These are phyloP conservation scores for Rhodotorula sp. DNA, from an alignment of 1,284 basidiomycete species.

Conservation along the genomic window DNA sequence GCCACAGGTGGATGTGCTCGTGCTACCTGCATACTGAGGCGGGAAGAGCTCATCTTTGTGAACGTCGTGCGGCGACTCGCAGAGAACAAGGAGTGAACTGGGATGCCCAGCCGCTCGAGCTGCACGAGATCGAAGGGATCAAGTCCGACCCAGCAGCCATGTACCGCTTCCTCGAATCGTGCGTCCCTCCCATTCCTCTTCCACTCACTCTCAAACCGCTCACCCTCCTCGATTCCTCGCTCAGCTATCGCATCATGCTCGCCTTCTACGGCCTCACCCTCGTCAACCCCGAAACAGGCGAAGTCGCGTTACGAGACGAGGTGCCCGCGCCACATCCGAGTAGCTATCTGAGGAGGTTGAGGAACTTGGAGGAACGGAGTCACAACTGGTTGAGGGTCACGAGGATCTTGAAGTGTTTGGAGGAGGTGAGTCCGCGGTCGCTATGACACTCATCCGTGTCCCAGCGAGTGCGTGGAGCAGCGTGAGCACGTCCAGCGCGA, in stretches of 20 bases:
- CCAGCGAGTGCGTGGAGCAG: not conserved
- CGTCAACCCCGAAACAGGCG: conserved; percentile 20
- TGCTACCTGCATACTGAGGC: not conserved
- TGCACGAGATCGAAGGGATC: conserved; percentile 21
- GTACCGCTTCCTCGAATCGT: conserved; percentile 20
- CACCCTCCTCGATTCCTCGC: not conserved
- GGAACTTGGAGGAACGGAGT: conserved; percentile 16
- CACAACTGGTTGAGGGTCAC: conserved; percentile 39
- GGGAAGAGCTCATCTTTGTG: not conserved
- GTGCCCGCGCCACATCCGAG: conserved; percentile 1
- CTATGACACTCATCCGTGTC: too few relatives aligned
- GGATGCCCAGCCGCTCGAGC: conserved; percentile 26
- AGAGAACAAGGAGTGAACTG: conserved; percentile 37
- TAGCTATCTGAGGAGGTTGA: conserved; percentile 17
- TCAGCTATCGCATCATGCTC: conserved; percentile 36
- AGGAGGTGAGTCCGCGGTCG: conserved; percentile 14
- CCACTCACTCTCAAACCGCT: not conserved
- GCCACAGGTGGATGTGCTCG: not conserved
- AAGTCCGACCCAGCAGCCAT: conserved; percentile 12
- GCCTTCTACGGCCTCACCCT: conserved; percentile 37
- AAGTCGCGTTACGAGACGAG: conserved; percentile 13
- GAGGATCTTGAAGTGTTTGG: conserved; percentile 32
- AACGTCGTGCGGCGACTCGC: not conserved
- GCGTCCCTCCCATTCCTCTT: not conserved
- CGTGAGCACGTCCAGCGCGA: too few relatives aligned